These are phyloP conservation scores for Colletotrichum limetticola DNA, from an alignment of 2,329 filamentous ascomycete species.

Conservation along the genomic window DNA sequence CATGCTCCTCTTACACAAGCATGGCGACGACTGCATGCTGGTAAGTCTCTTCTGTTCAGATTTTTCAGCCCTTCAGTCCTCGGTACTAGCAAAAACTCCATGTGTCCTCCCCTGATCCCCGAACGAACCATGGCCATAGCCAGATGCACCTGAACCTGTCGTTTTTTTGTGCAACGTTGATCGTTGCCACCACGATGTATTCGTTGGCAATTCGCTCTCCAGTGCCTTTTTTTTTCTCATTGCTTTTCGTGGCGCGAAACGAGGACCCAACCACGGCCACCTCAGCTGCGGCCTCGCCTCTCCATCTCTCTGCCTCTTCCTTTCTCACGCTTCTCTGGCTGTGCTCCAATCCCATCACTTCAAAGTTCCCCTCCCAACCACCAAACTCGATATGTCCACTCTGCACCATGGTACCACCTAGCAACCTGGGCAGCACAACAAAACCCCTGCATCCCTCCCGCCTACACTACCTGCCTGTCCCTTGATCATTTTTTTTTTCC, in stretches of 20 bases:
- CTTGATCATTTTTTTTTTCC: not conserved
- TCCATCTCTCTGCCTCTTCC: not conserved
- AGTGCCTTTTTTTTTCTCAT: slow-evolving; percentile 28
- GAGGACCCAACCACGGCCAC: slow-evolving; percentile 15
- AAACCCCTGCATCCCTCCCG: slow-evolving; percentile 5
- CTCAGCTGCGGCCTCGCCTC: slow-evolving; percentile 26
- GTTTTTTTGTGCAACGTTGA: slow-evolving; percentile 2
- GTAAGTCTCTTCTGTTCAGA: slow-evolving; percentile 51
- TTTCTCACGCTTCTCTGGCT: not conserved
- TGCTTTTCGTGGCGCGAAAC: slow-evolving; percentile 26
- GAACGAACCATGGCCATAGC: not conserved
- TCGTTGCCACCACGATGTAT: slow-evolving; percentile 24
- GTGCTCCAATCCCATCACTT: not conserved
- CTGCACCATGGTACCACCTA: not conserved
- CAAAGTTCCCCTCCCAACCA: not conserved
- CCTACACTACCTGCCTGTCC: not conserved
- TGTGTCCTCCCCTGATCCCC: slow-evolving; percentile 25
- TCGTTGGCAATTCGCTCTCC: slow-evolving; percentile 11
- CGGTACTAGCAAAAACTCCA: not conserved
- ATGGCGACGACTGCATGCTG: slow-evolving; percentile 88
- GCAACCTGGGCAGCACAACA: slow-evolving; percentile 49
- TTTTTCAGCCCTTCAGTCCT: not conserved
- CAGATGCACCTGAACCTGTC: not conserved
- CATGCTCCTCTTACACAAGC: slow-evolving; percentile 86
- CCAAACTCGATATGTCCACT: slow-evolving; percentile 6